Evolutionary conservation across 2,329 filamentous ascomycete genomes (phyloP).

Genomic region (Whalleya microplaca): DNA sequence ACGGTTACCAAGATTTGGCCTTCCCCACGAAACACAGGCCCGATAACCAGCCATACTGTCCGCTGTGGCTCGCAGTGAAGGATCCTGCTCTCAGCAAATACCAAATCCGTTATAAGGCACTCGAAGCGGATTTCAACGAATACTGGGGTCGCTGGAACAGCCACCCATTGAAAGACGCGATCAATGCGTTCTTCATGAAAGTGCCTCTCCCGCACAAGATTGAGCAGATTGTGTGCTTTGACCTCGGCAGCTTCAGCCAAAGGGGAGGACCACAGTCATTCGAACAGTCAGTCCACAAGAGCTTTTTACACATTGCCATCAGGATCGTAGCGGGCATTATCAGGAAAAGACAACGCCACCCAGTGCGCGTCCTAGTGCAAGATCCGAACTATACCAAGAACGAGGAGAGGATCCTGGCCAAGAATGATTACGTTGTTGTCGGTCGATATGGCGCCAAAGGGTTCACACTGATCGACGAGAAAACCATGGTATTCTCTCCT

Average conservation of each 20-base stretch:
- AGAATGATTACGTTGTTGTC: slow-evolving; percentile 11
- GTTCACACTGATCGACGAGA: slow-evolving; percentile 16
- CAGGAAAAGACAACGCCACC: slow-evolving; percentile 4
- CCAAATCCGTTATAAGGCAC: not conserved
- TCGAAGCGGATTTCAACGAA: not conserved
- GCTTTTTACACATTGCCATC: not conserved
- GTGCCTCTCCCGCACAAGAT: slow-evolving; percentile 14
- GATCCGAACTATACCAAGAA: slow-evolving; percentile 16
- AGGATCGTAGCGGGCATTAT: not conserved
- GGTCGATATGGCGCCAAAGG: slow-evolving; percentile 16
- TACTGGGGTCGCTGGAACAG: not conserved
- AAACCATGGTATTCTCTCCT: slow-evolving; percentile 23
- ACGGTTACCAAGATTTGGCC: slow-evolving; percentile 15
- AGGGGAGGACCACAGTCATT: slow-evolving; percentile 4
- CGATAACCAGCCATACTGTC: slow-evolving; percentile 7
- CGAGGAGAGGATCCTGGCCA: slow-evolving; percentile 11
- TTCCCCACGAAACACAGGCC: slow-evolving; percentile 4
- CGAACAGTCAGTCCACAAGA: not conserved
- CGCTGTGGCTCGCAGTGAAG: slow-evolving; percentile 6
- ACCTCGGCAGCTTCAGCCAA: slow-evolving; percentile 15
- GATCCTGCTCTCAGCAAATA: not conserved
- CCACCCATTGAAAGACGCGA: slow-evolving; percentile 3
- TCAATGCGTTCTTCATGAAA: slow-evolving; percentile 16
- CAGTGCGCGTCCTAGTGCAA: slow-evolving; percentile 20
- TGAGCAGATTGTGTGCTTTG: slow-evolving; percentile 19